Base-by-base conservation (phyloP, 495 filamentous ascomycete species). In the Trichoderma erinaceum region DNA sequence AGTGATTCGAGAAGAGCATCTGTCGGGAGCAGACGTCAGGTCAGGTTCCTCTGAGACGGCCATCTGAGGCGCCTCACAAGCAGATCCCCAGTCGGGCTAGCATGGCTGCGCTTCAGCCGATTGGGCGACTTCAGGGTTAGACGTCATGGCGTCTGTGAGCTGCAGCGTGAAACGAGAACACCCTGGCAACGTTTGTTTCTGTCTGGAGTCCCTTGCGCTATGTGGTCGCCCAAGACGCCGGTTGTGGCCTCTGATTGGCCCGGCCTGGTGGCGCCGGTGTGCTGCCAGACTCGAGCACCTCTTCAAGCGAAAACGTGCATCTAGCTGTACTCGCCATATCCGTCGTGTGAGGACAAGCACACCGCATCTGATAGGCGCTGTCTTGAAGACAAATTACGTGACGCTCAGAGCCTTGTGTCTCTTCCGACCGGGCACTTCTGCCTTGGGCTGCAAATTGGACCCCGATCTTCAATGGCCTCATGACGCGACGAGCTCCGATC, bases 361-460 rank as follows among this genome's bases (percentile, higher is more conserved):
- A 61, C 56, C 56, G 56, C 56, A 61, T 61, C 56, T 18, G 48
- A 61, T 61, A 61, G 56, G 56, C 56, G 56, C 56, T 32, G 56
- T 61, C 25, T 32, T 25, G 25, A 32, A 10, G 56, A 21, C 56
- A 13, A 29, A 61, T 29, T 61, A 61, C 23, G 56, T n/a, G 56
- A 61, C 56, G 29, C 56, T 52, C 56, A 25, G 56, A 32, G 56
- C 23, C 11, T 32, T 61, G 56, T 61, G 56, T 27, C 56, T 61
- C 25, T 23, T 61, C 56, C 27, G 56, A 16, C 25, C 25, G 25
- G 56, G 56, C 25, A 32, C 56, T 27, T 25, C 27, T 23, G 8
- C 25, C 56, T 61, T 61, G 56, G 56, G 27, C 23, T 2, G 56
- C 56, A 16, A 3, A 7, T 4, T 12, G 56, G 56, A 13, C 56